Evolutionary conservation across 768 basidiomycete species (phyloP), one percentile per base, ranked within the genome.

Genomic region (Lentinula guzmanii): DNA sequence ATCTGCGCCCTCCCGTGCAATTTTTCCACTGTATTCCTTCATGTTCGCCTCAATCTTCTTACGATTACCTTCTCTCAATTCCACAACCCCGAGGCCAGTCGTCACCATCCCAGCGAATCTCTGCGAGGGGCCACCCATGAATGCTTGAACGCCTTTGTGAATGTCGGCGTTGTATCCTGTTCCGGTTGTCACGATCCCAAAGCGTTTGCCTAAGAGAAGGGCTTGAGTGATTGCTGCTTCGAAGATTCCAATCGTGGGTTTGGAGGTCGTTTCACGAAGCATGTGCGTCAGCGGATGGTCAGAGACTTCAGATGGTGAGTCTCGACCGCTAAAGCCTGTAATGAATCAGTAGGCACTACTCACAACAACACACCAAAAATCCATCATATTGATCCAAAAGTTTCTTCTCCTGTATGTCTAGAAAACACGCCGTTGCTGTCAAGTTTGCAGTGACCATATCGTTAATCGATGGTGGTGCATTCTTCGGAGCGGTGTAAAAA

Each of bases 311-410:
- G 16, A 28, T 18, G 15, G 16, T 31, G 6, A 41, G 15, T 39
- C 52, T 21, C 9, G 28, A 50, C 21, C 10, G 1, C 10, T 16
- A 15, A 9, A 51, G 24, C n/a, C n/a, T n/a, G 16, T 5, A 39
- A 24, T 43, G 7, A 8, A 24, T 18, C 10, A 42, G 18, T 34
- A 24, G 37, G 18, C 18, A 56, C 9, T 33, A 68, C 75, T 64
- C 58, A 76, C 74, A 77, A 63, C 76, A 77, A 66, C 74, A 74
- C 28, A 76, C 73, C 33, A 77, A 62, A 60, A 75, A 75, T 0
- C 74, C 76, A 60, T 76, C 76, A 60, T 71, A 65, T 56, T 65
- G 52, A 21, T 73, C 70, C 5, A 74, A 62, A 16, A 71, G 63
- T 4, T 64, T 62, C 53, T 71, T 67, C 0, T 34, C 57, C 13